These are phyloP conservation scores for Chalciporus sp. DNA, from an alignment of 1,284 basidiomycete genomes.

Conservation along the genomic window DNA sequence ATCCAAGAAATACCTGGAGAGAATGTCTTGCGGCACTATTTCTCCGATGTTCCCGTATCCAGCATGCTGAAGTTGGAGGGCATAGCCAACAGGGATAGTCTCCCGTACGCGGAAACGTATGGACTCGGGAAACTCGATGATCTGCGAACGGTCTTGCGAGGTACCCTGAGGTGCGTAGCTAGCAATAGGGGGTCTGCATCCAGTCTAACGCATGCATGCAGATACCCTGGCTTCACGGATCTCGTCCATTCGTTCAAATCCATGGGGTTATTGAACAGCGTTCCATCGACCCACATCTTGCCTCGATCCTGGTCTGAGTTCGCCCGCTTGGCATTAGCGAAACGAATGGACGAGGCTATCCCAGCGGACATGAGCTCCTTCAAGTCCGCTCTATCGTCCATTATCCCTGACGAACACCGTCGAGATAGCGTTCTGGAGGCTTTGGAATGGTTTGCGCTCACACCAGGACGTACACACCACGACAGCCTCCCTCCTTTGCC, in stretches of 20 bases:
- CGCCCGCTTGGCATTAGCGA: slow-evolving; percentile 39
- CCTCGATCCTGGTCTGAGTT: slow-evolving; percentile 51
- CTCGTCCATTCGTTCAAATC: slow-evolving; percentile 76
- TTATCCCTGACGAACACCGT: slow-evolving; percentile 39
- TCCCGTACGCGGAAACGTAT: slow-evolving; percentile 79
- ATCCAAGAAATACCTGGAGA: slow-evolving; percentile 53
- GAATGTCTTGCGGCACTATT: slow-evolving; percentile 59
- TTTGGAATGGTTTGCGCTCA: slow-evolving; percentile 60
- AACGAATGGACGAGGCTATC: slow-evolving; percentile 31
- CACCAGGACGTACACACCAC: slow-evolving; percentile 27
- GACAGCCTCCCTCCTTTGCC: slow-evolving; percentile 39
- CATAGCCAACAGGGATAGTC: slow-evolving; percentile 86
- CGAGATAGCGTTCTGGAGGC: slow-evolving; percentile 48
- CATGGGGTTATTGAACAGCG: slow-evolving; percentile 70
- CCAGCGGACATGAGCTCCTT: slow-evolving; percentile 38
- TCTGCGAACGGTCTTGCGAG: slow-evolving; percentile 76
- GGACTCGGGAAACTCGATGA: slow-evolving; percentile 52
- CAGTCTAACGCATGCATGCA: slow-evolving; percentile 29
- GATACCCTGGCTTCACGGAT: slow-evolving; percentile 85
- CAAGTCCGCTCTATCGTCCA: slow-evolving; percentile 41
- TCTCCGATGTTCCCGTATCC: slow-evolving; percentile 69
- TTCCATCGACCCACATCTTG: slow-evolving; percentile 35
- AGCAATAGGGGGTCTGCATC: neutral
- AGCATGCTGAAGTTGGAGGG: slow-evolving; percentile 80
- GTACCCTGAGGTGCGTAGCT: slow-evolving; percentile 72